Evolutionary conservation across 2,329 filamentous ascomycete genomes (phyloP), one percentile per base, ranked within the genome.

Genomic region (Macroventuria anomochaeta): DNA sequence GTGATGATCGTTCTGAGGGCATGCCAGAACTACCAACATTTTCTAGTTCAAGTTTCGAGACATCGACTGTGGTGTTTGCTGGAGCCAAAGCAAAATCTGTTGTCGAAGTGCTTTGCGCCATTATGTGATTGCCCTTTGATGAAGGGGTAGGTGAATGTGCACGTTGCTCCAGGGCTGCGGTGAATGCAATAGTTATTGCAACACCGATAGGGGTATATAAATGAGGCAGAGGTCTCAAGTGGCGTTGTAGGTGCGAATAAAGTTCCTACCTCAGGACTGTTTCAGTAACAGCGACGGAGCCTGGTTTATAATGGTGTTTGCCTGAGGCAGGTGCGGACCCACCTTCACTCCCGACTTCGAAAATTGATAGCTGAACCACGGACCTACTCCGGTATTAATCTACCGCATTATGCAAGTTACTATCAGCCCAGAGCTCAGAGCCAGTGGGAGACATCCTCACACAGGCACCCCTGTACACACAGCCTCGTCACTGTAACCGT

Each of bases 371-470:
- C 44, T 44, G 40, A 36, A 13, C 40, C 13, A 11, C 44, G 44
- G 51, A 17, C 15, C 29, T 33, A 44, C 11, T 28, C 6, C 51
- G 46, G 46, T 25, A 29, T 18, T 26, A 25, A 26, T 33, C 13
- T 29, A 7, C 11, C 40, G 51, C 51, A 49, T 49, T 36, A 54
- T 54, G 51, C 51, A 49, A 17, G 29, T 39, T 31, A 49, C 32
- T 17, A 5, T 38, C 32, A 43, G 47, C 26, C 33, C n/a, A 31
- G 6, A 26, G 20, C 13, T 20, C 17, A 33, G 17, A 13, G 33
- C 37, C 18, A 31, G 29, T 21, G 29, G 26, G 37, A 23, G 12
- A 15, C 12, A n/a, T 13, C 4, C 18, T 8, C 28, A 18, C 25
- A 13, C 25, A 29, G 11, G 25, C 23, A 47, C 10, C 43, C 34